Evolutionary conservation across 2,329 filamentous ascomycete species (phyloP), one percentile per base, ranked within the genome.

Genomic region (Tolypocladium sp.): DNA sequence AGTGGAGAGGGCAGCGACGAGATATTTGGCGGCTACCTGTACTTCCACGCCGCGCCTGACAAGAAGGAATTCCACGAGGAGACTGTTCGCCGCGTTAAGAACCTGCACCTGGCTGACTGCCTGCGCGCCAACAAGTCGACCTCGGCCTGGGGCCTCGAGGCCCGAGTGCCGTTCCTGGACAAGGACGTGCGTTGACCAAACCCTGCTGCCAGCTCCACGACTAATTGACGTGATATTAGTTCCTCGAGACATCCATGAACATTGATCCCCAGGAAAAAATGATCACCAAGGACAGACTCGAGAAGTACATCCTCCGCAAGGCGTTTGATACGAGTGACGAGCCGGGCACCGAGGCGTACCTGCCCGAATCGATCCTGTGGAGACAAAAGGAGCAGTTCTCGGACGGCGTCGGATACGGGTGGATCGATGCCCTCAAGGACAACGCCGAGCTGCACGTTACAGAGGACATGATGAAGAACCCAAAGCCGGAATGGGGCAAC

Each of bases 381-480:
- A 85, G 95, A 72, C 95, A 99, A 78, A 99, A 99, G 86, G 94
- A 99, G 80, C 94, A 99, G 79, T 99, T 99, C 81, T 95, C 89
- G 60, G 95, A 99, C 70, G 95, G 94, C 73, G 94, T 99, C 60
- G 94, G 94, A 60, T 99, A 99, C 79, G 92, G 94, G 63, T 99
- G 94, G 94, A 99, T 99, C 71, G 94, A 99, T 71, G 90, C 88
- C 8, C 85, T 99, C 69, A 97, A 97, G 83, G 94, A 97, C 76
- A 90, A 89, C 70, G 94, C 94, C 40, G 92, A 95, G 77, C 74
- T 87, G 64, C 85, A 94, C 59, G 89, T 99, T 59, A 96, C 90
- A 22, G 93, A 99, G 71, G 93, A 97, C 81, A 92, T 95, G 87
- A 91, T 97, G 89, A 92, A 92, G 82, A 93, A 95, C 84, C 93